Base-by-base conservation (phyloP, 768 basidiomycete species). In the Boletellus ananiceps region DNA sequence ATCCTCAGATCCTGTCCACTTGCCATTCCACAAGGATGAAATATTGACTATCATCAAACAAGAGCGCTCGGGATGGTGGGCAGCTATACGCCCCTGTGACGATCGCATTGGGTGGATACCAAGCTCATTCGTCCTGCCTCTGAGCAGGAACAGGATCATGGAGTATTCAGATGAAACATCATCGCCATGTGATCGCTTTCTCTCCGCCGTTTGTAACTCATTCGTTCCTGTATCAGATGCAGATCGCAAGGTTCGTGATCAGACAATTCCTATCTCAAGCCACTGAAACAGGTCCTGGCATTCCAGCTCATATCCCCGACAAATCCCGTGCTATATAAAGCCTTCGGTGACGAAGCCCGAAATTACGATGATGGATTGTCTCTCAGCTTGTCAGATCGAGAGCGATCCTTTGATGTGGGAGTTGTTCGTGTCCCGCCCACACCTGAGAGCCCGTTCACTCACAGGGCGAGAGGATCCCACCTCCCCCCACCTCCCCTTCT, bases 1-100 rank as follows among this genome's bases (percentile, higher is more conserved):
- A 19, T 78, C 85, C 3, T 69, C 75, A 19, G 88, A 88, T 55
- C 65, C 73, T 14, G 76, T 75, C 57, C 80, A 83, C 48, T 72
- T 89, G 15, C 68, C 77, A 4, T 88, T 90, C 64, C 67, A 66
- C 35, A 78, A 78, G 68, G 79, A 80, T 52, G 87, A 89, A 54
- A 77, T 88, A 18, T 67, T 91, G 25, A 76, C 79, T 19, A 71
- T 90, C 44, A 72, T 90, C 39, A 81, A 81, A 64, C 74, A 79
- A 64, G 85, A 88, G 64, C 73, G 76, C 12, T 78, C 82, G 2
- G 88, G 88, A 9, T 90, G 87, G 88, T 90, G 87, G 86, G 87
- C 84, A 16, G 88, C 87, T 16, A 77, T 85, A 68, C 73, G 80
- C 19, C 67, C 68, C 11, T 72, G 72, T 33, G 77, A 76, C 12